Percentiles rank a stretch among this genome's conserved stretches.
Evolutionary conservation across 2,329 filamentous ascomycete genomes (phyloP).

Genomic region (Neofusicoccum sp.): DNA sequence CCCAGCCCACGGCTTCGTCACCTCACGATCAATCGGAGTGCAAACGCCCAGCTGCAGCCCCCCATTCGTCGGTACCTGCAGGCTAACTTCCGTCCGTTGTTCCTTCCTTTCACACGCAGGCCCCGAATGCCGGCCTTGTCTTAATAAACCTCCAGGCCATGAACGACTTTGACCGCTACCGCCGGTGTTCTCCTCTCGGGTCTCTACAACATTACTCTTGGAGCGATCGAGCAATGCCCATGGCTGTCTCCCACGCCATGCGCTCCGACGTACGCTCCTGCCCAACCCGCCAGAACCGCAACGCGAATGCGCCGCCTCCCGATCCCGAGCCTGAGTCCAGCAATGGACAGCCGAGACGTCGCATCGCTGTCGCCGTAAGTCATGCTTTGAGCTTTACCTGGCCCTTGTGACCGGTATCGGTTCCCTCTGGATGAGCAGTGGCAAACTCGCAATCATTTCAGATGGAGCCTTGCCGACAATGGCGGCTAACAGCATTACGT

Average conservation of each 20-base stretch:
- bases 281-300: constrained; percentile 18
- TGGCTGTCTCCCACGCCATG: constrained; percentile 17
- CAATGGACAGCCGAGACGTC: constrained; percentile 47
- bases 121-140: background rate
- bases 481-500: background rate
- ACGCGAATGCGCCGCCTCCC: background rate
- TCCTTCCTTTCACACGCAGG: background rate
- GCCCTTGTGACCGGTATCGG: background rate
- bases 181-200: constrained; percentile 16
- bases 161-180: constrained; percentile 20
- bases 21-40: constrained; percentile 13
- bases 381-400: background rate
- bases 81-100: constrained; percentile 17
- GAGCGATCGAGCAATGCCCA: constrained; percentile 10
- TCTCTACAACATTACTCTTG: constrained; percentile 16
- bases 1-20: constrained; percentile 1
- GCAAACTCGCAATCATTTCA: background rate
- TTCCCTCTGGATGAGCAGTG: background rate
- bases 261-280: constrained; percentile 6
- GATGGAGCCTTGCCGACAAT: background rate
- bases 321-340: constrained; percentile 35
- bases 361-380: constrained; percentile 51
- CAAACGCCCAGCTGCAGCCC: constrained; percentile 17
- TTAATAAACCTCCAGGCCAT: constrained; percentile 20
- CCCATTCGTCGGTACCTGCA: constrained; percentile 14